A percentile compares a stretch with the other conserved stretches of the same genome.
phyloP scores from a whole-genome alignment of 1,139 yeast genomes.

The Fermentozyma sake region DNA sequence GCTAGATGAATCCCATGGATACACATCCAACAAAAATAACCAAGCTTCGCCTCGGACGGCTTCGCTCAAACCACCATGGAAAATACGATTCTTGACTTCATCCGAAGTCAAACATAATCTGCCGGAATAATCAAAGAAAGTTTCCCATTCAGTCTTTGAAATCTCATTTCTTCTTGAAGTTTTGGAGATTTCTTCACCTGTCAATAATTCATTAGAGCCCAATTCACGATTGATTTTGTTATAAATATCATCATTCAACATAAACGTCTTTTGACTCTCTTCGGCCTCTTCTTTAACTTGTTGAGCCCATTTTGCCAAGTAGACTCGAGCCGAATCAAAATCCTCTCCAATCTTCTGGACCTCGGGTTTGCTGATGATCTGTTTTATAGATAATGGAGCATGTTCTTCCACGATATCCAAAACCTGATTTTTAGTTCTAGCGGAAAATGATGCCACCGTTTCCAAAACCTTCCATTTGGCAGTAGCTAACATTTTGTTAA shows the following conservation, averaged over 20 bases:
- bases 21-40: slow-evolving; percentile 78
- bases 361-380: slow-evolving; percentile 69
- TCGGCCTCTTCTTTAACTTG: slow-evolving; percentile 93
- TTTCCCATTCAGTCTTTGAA: slow-evolving; percentile 73
- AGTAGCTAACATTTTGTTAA: slow-evolving; percentile 51
- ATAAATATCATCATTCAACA: slow-evolving; percentile 58
- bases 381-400: slow-evolving; percentile 61
- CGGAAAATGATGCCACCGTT: slow-evolving; percentile 77
- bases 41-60: slow-evolving; percentile 70
- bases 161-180: slow-evolving; percentile 67
- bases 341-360: slow-evolving; percentile 80
- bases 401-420: slow-evolving; percentile 59
- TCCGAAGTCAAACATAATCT: slow-evolving; percentile 63
- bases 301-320: slow-evolving; percentile 95
- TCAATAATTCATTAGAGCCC: slow-evolving; percentile 56
- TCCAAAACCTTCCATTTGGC: slow-evolving; percentile 87
- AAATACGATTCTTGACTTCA: slow-evolving; percentile 77
- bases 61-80: slow-evolving; percentile 80
- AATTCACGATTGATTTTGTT: slow-evolving; percentile 62
- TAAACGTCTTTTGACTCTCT: slow-evolving; percentile 55
- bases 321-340: slow-evolving; percentile 86
- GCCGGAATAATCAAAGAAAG: slow-evolving; percentile 78
- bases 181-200: slow-evolving; percentile 54
- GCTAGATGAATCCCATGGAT: slow-evolving; percentile 79
- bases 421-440: slow-evolving; percentile 58